A percentile compares a stretch with the other conserved stretches of the same genome.
phyloP scores from a whole-genome alignment of 345 rosid genomes.

The Raphanus sativus region DNA sequence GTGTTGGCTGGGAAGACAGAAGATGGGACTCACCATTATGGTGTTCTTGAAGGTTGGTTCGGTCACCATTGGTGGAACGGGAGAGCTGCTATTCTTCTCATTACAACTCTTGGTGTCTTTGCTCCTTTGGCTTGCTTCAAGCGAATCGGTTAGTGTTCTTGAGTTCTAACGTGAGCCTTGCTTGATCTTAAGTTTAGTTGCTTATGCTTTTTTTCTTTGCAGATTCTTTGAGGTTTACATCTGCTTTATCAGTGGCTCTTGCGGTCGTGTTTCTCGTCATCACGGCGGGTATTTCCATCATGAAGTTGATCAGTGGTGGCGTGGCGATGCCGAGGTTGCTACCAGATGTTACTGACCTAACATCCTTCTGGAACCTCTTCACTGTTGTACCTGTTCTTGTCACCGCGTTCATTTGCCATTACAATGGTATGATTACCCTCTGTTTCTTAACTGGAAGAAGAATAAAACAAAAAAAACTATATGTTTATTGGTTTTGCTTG shows the following conservation, averaged over 20 bases:
- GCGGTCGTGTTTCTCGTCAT: constrained; percentile 82
- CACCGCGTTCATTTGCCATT: constrained; percentile 87
- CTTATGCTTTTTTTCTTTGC: constrained; percentile 19
- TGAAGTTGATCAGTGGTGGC: constrained; percentile 63
- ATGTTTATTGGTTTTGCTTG: not conserved
- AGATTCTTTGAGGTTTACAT: constrained; percentile 90
- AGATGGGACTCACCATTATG: constrained; percentile 71
- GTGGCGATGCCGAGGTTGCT: constrained; percentile 77
- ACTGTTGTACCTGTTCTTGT: constrained; percentile 89
- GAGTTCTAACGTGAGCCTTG: not conserved
- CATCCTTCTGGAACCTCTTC: constrained; percentile 82
- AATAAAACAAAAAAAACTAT: not conserved
- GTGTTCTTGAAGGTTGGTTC: constrained; percentile 91
- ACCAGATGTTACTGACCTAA: constrained; percentile 63
- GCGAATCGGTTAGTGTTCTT: constrained; percentile 59
- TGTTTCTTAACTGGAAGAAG: not conserved
- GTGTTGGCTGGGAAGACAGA: constrained; percentile 83
- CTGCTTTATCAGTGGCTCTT: constrained; percentile 78
- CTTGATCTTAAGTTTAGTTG: not conserved
- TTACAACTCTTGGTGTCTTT: constrained; percentile 69
- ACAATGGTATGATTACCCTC: constrained; percentile 52
- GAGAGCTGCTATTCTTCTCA: constrained; percentile 61
- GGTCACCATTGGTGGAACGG: constrained; percentile 88
- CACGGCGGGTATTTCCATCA: constrained; percentile 63
- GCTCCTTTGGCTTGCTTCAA: constrained; percentile 84